phyloP scores from a whole-genome alignment of 345 rosid genomes.

The Gossypium rotundifolium region DNA sequence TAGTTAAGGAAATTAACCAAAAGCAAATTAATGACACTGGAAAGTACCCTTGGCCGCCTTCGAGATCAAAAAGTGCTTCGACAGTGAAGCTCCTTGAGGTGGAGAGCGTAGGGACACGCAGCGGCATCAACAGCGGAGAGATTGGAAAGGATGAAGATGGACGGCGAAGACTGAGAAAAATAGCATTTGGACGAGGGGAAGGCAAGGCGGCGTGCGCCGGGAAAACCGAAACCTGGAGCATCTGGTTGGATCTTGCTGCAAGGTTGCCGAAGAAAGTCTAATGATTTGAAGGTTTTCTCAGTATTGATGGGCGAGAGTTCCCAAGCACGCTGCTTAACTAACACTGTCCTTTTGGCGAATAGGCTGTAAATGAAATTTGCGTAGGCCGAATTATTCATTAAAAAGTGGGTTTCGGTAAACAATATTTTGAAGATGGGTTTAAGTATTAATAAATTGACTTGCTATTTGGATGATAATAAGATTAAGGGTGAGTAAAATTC shows the following conservation, averaged over 20 bases:
- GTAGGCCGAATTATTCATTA: too few species aligned
- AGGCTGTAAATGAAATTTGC: not conserved
- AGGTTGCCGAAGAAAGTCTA: not conserved
- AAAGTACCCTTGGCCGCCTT: slow-evolving; percentile 56
- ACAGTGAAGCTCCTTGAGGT: slow-evolving; percentile 19
- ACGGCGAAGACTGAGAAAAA: slow-evolving; percentile 15
- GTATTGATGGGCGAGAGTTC: not conserved
- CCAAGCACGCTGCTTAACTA: not conserved
- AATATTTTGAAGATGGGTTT: too few species aligned
- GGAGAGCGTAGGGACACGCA: slow-evolving; percentile 17
- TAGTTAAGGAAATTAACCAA: not conserved
- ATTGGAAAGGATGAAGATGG: slow-evolving; percentile 14
- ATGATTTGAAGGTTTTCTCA: not conserved
- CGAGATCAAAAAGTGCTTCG: slow-evolving; percentile 41
- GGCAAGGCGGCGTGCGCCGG: slow-evolving; percentile 23
- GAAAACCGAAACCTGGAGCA: slow-evolving; percentile 23
- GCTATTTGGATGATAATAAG: too few species aligned
- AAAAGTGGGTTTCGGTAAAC: too few species aligned
- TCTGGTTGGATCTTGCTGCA: not conserved
- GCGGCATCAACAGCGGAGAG: slow-evolving; percentile 11
- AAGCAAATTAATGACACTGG: not conserved
- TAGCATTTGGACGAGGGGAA: slow-evolving; percentile 7
- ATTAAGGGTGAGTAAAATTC: too few species aligned
- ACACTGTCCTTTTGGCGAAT: not conserved
- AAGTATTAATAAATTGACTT: too few species aligned